Base-by-base conservation (phyloP, 2,329 filamentous ascomycete species). In the Diaporthe eres region DNA sequence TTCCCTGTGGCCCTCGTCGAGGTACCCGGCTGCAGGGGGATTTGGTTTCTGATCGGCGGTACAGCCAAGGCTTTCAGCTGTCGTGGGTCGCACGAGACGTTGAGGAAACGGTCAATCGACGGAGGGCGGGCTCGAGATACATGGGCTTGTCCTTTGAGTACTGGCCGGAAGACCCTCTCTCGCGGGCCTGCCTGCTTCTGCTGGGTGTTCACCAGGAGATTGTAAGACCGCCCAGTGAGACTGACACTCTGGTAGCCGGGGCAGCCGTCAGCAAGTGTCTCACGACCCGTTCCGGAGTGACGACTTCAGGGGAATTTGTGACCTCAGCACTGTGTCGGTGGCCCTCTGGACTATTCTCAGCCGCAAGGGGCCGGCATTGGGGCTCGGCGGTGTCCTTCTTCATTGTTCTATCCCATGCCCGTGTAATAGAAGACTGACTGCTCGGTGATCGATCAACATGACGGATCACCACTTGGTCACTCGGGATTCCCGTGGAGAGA, bases 31-130 rank as follows among this genome's bases (percentile, higher is more conserved):
- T 70, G 49, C 65, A 70, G 65, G 65, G 65, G 63, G 49, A 7
- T 13, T 42, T 55, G 49, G 65, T 70, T 70, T 70, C 65, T 55
- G 65, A 70, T 70, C 65, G 65, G 65, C 65, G n/a, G 65, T 70
- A 55, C 47, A 68, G 65, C 65, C 65, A 70, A 70, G 65, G 49
- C 65, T 70, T 55, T 70, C 65, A 70, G 65, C 65, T 55, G 65
- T 53, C 65, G 34, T 12, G 25, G 47, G 65, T 70, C 34, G 49
- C 65, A 70, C 65, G 65, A 70, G 65, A 70, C 65, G 65, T 70
- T 70, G 49, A 15, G 49, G 37, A 70, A 55, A 70, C 65, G 65
- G 65, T 70, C 15, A 28, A 15, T 31, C n/a, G 65, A 70, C 65
- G 65, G 65, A 42, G 47, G 49, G 2, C 65, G 6, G 6, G 28